Conservation (phyloP, 176 grass and related monocot genomes). For the Raddia guianensis region DNA sequence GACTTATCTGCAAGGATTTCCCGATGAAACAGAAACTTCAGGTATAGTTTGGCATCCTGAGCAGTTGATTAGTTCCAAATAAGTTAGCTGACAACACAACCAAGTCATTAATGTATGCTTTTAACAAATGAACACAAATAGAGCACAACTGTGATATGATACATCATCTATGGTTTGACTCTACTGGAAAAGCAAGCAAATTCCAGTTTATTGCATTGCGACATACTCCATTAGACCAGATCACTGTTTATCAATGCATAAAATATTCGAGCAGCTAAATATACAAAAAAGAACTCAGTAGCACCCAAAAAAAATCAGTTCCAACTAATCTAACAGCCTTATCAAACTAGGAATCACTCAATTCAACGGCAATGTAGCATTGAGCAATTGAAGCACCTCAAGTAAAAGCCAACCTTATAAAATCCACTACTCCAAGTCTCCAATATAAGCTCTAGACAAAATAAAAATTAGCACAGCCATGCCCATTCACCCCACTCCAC, state of each 20-base stretch:
- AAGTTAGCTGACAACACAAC: not conserved
- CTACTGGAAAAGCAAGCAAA: constrained; percentile 10
- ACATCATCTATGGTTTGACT: constrained; percentile 32
- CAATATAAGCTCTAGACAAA: constrained; percentile 7
- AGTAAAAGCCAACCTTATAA: not conserved
- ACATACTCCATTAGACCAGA: constrained; percentile 10
- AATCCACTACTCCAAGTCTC: not conserved
- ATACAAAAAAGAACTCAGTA: constrained; percentile 21
- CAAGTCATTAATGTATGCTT: not conserved
- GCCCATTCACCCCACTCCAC: not conserved
- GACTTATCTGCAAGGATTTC: not conserved
- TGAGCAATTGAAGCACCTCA: constrained; percentile 17
- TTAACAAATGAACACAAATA: not conserved
- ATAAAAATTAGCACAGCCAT: not conserved
- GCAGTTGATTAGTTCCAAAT: not conserved
- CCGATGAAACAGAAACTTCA: not conserved
- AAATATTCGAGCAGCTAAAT: constrained; percentile 1
- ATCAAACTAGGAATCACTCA: not conserved
- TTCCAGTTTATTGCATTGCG: not conserved
- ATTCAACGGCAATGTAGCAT: constrained; percentile 33
- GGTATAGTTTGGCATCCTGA: not conserved
- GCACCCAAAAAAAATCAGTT: constrained; percentile 3
- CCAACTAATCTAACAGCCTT: not conserved
- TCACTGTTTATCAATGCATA: not conserved
- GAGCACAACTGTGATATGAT: not conserved